Conservation (phyloP, 257 asterid species). For the Solanum neorickii region DNA sequence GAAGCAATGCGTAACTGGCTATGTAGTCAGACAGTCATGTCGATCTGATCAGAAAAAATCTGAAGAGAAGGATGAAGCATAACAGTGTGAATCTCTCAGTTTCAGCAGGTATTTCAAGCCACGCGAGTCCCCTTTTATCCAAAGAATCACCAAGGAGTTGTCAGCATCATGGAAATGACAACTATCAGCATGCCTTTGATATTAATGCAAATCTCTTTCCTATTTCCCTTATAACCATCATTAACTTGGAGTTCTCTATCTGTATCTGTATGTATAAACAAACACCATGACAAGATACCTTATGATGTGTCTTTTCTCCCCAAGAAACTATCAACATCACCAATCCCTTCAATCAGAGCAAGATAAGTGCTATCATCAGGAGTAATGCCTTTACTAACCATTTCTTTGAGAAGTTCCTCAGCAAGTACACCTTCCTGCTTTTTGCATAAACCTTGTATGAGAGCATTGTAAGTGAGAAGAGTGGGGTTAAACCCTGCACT, state of each 20-base stretch:
- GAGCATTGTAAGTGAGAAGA: slow-evolving; percentile 36
- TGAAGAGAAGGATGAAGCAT: neutral
- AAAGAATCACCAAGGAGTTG: neutral
- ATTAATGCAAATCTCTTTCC: neutral
- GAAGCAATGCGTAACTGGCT: neutral
- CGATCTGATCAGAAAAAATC: neutral
- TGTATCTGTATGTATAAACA: neutral
- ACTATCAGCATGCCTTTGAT: neutral
- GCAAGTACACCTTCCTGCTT: slow-evolving; percentile 23
- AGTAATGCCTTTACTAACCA: slow-evolving; percentile 42
- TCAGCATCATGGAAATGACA: neutral
- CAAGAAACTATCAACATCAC: slow-evolving; percentile 8
- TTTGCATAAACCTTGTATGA: slow-evolving; percentile 38
- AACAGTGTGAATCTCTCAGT: neutral
- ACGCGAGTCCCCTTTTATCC: neutral
- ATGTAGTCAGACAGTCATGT: neutral
- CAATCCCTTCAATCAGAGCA: slow-evolving; percentile 33
- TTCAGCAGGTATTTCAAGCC: neutral
- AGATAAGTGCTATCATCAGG: slow-evolving; percentile 46
- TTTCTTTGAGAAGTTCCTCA: slow-evolving; percentile 47
- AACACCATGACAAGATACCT: neutral
- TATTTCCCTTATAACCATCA: neutral
- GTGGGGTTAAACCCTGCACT: slow-evolving; percentile 28
- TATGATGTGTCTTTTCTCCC: slow-evolving; percentile 6
- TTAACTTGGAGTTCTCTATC: neutral